These are phyloP conservation scores for Pseudohyphozyma bogoriensis DNA, from an alignment of 768 basidiomycete genomes.

Conservation along the genomic window DNA sequence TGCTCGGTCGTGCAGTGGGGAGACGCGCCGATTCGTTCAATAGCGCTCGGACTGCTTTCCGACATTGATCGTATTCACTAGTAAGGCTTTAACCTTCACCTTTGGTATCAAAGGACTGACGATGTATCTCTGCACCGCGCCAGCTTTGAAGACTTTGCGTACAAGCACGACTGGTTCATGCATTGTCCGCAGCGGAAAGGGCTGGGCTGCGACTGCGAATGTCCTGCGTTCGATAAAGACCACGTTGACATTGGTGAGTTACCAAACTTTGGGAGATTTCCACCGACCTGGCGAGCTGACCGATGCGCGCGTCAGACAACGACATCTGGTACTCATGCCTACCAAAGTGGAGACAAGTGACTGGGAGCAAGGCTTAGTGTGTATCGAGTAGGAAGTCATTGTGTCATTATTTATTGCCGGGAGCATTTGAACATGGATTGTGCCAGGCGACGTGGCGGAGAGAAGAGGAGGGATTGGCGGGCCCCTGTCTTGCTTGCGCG, in stretches of 20 bases:
- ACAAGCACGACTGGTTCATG: slow-evolving; percentile 31
- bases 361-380: too few species aligned
- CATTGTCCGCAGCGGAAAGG: slow-evolving; percentile 9
- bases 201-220: slow-evolving; percentile 23
- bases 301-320: slow-evolving; percentile 7
- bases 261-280: too few species aligned
- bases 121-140: not conserved
- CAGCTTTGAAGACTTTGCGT: slow-evolving; percentile 31
- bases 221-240: slow-evolving; percentile 1
- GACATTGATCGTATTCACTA: slow-evolving; percentile 24
- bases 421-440: too few species aligned
- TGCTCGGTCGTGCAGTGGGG: slow-evolving; percentile 17
- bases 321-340: slow-evolving; percentile 26
- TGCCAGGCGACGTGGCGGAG: too few species aligned
- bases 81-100: slow-evolving; percentile 8
- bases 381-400: too few species aligned
- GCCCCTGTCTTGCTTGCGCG: too few species aligned
- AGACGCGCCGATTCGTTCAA: slow-evolving; percentile 22
- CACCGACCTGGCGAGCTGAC: not conserved
- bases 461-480: too few species aligned
- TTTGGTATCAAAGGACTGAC: not conserved
- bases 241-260: slow-evolving; percentile 15
- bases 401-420: too few species aligned
- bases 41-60: slow-evolving; percentile 23
- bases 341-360: slow-evolving; percentile 16